phyloP scores from a whole-genome alignment of 1,139 yeast species.

The Debaryomyces sp. region DNA sequence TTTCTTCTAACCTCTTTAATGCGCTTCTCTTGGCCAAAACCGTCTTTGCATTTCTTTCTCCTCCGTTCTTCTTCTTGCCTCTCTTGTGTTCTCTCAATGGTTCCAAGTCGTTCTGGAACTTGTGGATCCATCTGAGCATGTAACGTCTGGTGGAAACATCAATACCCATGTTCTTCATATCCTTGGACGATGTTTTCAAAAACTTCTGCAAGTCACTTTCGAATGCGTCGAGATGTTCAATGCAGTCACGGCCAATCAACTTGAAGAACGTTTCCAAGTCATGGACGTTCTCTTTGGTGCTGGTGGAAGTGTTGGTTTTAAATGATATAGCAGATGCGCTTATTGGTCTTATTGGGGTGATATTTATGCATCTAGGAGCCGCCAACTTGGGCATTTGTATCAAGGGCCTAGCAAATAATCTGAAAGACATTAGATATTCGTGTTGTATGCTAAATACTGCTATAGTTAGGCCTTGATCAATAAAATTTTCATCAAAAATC shows the following conservation, averaged over 20 bases:
- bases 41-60: slow-evolving; percentile 79
- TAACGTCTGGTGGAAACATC: slow-evolving; percentile 73
- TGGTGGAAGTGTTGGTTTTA: slow-evolving; percentile 42
- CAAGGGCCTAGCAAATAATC: slow-evolving; percentile 8
- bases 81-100: slow-evolving; percentile 59
- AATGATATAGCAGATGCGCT: slow-evolving; percentile 18
- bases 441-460: background rate
- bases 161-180: slow-evolving; percentile 78
- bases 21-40: slow-evolving; percentile 70
- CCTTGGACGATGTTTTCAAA: slow-evolving; percentile 54
- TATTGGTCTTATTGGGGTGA: slow-evolving; percentile 2
- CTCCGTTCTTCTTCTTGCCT: slow-evolving; percentile 84
- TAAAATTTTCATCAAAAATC: slow-evolving; percentile 3
- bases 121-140: slow-evolving; percentile 54
- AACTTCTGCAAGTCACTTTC: slow-evolving; percentile 74
- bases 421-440: slow-evolving; percentile 2
- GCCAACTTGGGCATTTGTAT: slow-evolving; percentile 6
- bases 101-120: slow-evolving; percentile 57
- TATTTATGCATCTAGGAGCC: slow-evolving; percentile 1
- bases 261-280: slow-evolving; percentile 73
- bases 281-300: slow-evolving; percentile 59
- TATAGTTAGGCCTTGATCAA: background rate
- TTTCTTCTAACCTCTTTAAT: slow-evolving; percentile 52
- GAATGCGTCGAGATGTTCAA: slow-evolving; percentile 69
- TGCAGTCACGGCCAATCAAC: slow-evolving; percentile 73